Base-by-base conservation (phyloP, 2,329 filamentous ascomycete species). In the Aspergillus carbonarius region DNA sequence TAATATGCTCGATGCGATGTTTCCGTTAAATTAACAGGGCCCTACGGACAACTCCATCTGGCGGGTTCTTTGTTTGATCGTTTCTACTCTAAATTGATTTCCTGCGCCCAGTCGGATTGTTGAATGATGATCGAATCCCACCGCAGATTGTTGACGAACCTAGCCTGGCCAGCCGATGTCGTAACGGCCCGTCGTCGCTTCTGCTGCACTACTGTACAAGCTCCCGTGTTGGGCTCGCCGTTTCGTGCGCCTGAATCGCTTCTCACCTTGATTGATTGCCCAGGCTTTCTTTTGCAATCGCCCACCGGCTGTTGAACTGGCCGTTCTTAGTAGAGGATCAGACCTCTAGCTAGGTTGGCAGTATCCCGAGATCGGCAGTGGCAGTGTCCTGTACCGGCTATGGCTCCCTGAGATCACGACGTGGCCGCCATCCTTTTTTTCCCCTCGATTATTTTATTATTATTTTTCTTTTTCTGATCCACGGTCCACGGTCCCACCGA, bases 361-460 rank as follows among this genome's bases (percentile, higher is more conserved):
- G 37, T 25, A 42, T 42, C 51, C 51, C 51, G 51, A 54, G 51
- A 54, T 54, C 51, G 51, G 39, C 51, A 44, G 51, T 54, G 51
- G 51, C 51, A 54, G 51, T 54, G 51, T 54, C 37, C 25, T 54
- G 25, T 40, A 40, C 39, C 37, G 50, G 20, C 50, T 40, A 39
- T 9, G 32, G 39, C 34, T 37, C 34, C 37, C 25, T 40, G 23
- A 20, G 50, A 53, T 40, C 37, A 20, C 37, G 25, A 54, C 51
- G 51, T 44, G 51, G 44, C 51, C 27, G 37, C 34, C 18, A 23
- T 32, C 32, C n/a, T 42, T 12, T 30, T 17, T 20, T 9, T n/a
- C n/a, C n/a, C 17, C 20, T 20, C 10, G 23, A 18, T 23, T 23
- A 7, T 17, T 47, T 48, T 23, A 18, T 18, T 13, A 20, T 42